phyloP scores from a whole-genome alignment of 805 yeast genomes.

The Saccharomycopsis guyanensis region DNA sequence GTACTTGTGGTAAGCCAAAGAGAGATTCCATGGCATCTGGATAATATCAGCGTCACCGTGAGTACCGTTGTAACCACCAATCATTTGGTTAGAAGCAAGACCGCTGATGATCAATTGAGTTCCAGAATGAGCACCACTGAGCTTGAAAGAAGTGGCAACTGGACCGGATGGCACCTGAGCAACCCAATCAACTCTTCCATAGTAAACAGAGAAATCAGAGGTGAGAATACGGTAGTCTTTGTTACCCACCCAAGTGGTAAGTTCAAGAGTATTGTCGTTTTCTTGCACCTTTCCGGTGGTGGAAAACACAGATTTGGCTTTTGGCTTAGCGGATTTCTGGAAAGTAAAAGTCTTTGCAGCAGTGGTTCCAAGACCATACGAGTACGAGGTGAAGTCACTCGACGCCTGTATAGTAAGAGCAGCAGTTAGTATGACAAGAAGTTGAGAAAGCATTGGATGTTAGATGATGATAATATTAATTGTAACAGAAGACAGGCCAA shows the following conservation, averaged over 20 bases:
- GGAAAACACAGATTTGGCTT: constrained; percentile 9
- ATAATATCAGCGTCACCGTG: constrained; percentile 12
- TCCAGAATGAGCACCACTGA: constrained; percentile 17
- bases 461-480: no score
- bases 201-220: constrained; percentile 11
- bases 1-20: constrained; percentile 11
- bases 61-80: constrained; percentile 16
- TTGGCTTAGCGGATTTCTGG: not conserved
- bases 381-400: constrained; percentile 12
- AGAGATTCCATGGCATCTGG: constrained; percentile 5
- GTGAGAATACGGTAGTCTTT: constrained; percentile 13
- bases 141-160: constrained; percentile 14
- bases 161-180: constrained; percentile 13
- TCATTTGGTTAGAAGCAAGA: constrained; percentile 7
- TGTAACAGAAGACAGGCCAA: no score
- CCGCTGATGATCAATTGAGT: constrained; percentile 13
- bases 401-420: constrained; percentile 2
- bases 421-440: not conserved
- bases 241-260: constrained; percentile 9
- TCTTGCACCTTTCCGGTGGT: constrained; percentile 4
- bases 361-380: constrained; percentile 17
- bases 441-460: not conserved
- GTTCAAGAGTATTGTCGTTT: not conserved
- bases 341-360: not conserved
- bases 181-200: constrained; percentile 14